Evolutionary conservation across 2,329 filamentous ascomycete genomes (phyloP).

Genomic region (Tolypocladium amazonense): DNA sequence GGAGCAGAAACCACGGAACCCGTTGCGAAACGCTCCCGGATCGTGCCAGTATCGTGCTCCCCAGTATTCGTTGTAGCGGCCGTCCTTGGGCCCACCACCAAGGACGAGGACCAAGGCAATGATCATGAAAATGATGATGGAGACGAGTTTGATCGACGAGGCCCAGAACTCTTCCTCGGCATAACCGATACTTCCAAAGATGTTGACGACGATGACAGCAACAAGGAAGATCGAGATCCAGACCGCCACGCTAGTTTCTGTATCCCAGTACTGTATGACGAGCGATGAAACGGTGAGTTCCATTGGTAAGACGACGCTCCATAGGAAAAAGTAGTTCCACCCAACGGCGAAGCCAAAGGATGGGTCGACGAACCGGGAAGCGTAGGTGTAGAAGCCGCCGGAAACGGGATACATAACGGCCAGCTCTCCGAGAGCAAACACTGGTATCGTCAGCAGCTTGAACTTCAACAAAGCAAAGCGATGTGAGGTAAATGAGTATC

Average conservation of each 20-base stretch:
- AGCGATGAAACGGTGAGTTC: constrained; percentile 40
- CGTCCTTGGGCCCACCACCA: constrained; percentile 41
- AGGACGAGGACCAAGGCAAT: constrained; percentile 45
- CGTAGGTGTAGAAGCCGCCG: constrained; percentile 53
- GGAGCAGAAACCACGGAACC: constrained; percentile 58
- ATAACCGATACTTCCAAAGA: constrained; percentile 44
- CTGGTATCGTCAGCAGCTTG: constrained; percentile 9
- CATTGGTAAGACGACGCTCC: constrained; percentile 37
- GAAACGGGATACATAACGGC: constrained; percentile 52
- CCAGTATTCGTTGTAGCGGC: constrained; percentile 28
- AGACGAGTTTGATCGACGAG: constrained; percentile 42
- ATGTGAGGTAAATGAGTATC: background rate
- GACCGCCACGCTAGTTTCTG: constrained; percentile 31
- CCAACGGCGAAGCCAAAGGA: constrained; percentile 48
- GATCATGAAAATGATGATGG: constrained; percentile 52
- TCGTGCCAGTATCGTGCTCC: constrained; percentile 33
- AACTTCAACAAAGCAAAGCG: background rate
- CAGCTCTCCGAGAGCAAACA: constrained; percentile 50
- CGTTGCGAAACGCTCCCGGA: constrained; percentile 50
- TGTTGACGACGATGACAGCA: constrained; percentile 37
- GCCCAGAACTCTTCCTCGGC: constrained; percentile 47
- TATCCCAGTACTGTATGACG: constrained; percentile 41
- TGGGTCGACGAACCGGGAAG: constrained; percentile 49
- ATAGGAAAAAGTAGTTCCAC: constrained; percentile 34
- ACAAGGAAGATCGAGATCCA: constrained; percentile 45